Evolutionary conservation across 164 flowering plant species (phyloP).

Genomic region (Houttuynia cordata): DNA sequence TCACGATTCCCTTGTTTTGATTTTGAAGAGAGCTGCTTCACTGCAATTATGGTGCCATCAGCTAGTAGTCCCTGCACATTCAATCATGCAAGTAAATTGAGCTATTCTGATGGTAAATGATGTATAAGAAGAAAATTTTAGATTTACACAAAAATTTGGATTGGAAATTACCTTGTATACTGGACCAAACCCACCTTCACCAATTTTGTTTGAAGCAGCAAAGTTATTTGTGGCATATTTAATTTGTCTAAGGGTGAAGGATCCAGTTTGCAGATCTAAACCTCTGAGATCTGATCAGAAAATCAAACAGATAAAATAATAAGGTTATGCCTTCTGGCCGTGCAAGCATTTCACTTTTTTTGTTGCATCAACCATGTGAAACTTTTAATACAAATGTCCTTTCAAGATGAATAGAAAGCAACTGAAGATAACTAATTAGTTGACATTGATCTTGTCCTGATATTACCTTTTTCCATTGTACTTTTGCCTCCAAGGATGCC

Average conservation of each 20-base stretch:
- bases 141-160: not conserved
- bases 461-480: conserved; percentile 33
- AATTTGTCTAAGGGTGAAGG: conserved; percentile 35
- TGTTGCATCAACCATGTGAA: no score
- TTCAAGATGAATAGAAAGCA: not conserved
- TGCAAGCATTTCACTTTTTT: no score
- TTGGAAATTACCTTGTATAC: conserved; percentile 38
- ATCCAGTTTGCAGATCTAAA: conserved; percentile 23
- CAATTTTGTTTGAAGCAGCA: conserved; percentile 34
- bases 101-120: not conserved
- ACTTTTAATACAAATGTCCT: no score
- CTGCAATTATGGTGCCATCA: conserved; percentile 48
- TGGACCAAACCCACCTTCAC: conserved; percentile 63
- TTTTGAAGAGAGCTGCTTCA: conserved; percentile 51
- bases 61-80: conserved; percentile 14
- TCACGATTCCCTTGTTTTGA: conserved; percentile 63
- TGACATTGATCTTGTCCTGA: not conserved
- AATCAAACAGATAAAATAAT: not conserved
- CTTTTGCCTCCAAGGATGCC: conserved; percentile 39
- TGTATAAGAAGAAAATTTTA: not conserved
- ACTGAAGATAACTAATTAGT: not conserved
- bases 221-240: conserved; percentile 38
- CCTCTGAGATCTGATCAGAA: conserved; percentile 19
- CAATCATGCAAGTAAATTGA: not conserved
- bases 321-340: not conserved